phyloP scores from a whole-genome alignment of 2,329 filamentous ascomycete species.

The Ophiosphaerella narmari region DNA sequence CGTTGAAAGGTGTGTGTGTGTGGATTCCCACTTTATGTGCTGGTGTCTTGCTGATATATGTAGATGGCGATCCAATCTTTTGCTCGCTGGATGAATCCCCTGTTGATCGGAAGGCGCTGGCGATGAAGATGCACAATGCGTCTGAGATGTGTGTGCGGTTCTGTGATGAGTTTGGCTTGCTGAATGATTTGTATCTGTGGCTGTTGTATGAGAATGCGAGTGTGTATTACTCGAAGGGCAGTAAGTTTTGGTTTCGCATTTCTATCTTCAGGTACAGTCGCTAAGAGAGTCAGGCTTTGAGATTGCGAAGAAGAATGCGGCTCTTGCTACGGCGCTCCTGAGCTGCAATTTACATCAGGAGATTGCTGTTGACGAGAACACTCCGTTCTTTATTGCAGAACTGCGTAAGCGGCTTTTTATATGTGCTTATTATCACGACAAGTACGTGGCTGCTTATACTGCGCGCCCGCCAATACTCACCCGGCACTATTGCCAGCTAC shows the following conservation, averaged over 20 bases:
- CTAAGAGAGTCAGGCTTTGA: constrained; percentile 23
- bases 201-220: constrained; percentile 38
- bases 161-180: constrained; percentile 36
- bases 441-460: constrained; percentile 57
- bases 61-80: constrained; percentile 41
- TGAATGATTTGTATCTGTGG: constrained; percentile 44
- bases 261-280: too few species aligned
- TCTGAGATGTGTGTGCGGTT: constrained; percentile 39
- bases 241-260: constrained; percentile 20
- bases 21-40: too few species aligned
- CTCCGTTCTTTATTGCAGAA: constrained; percentile 44
- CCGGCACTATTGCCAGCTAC: constrained; percentile 59
- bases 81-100: constrained; percentile 33
- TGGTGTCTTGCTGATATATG: constrained; percentile 1
- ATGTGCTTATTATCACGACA: constrained; percentile 50
- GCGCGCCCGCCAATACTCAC: constrained; percentile 60
- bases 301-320: constrained; percentile 40
- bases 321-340: constrained; percentile 34
- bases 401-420: constrained; percentile 41
- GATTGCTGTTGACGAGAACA: constrained; percentile 36
- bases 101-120: constrained; percentile 29
- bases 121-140: constrained; percentile 29
- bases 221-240: constrained; percentile 32
- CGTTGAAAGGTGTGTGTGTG: constrained; percentile 32
- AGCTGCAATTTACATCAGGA: constrained; percentile 47